Evolutionary conservation across 768 basidiomycete species (phyloP).

Genomic region (Phylloporus sp.): DNA sequence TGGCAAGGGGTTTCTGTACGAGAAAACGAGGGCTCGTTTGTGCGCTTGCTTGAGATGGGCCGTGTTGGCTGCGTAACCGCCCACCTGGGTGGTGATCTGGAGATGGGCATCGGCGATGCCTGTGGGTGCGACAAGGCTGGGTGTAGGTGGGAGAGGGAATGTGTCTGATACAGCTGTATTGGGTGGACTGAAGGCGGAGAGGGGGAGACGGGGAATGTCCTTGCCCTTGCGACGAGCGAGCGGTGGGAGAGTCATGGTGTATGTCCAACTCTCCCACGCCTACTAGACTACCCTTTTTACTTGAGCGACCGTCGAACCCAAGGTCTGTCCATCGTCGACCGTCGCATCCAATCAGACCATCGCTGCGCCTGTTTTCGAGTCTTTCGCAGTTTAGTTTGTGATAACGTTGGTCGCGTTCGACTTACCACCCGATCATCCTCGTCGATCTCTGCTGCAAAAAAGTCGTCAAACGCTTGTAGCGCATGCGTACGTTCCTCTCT

Average conservation of each 20-base stretch:
- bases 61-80: conserved; percentile 34
- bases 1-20: conserved; percentile 35
- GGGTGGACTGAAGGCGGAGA: conserved; percentile 73
- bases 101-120: conserved; percentile 69
- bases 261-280: conserved; percentile 2
- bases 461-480: conserved; percentile 54
- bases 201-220: conserved; percentile 65
- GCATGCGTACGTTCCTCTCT: conserved; percentile 52
- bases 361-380: conserved; percentile 19
- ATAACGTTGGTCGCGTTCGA: neutral
- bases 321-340: conserved; percentile 9
- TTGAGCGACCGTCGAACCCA: conserved; percentile 24
- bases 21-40: conserved; percentile 58
- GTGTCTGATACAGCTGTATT: conserved; percentile 62
- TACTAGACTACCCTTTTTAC: neutral
- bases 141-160: conserved; percentile 67
- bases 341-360: conserved; percentile 30
- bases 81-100: conserved; percentile 33
- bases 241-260: neutral
- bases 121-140: conserved; percentile 60
- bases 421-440: conserved; percentile 23
- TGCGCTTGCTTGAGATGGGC: conserved; percentile 42
- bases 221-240: conserved; percentile 57
- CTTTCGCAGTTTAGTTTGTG: conserved; percentile 18
- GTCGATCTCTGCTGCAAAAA: conserved; percentile 45